Conservation (phyloP, 768 basidiomycete species). For the Clitopilus hobsonii region DNA sequence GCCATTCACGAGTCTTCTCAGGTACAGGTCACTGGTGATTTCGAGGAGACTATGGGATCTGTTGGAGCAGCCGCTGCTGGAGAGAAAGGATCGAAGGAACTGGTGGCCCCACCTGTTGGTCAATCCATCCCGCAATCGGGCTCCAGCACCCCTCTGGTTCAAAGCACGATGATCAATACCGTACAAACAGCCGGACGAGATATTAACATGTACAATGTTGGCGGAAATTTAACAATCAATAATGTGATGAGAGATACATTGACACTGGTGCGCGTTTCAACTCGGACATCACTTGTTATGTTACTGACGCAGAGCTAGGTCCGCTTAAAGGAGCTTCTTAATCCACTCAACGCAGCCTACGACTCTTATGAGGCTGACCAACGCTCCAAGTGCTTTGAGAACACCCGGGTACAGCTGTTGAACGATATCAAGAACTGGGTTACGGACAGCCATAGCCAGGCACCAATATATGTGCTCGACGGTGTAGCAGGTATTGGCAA, state of each 20-base stretch:
- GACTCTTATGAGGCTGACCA: neutral
- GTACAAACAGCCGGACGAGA: too few species aligned
- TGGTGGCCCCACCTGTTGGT: too few species aligned
- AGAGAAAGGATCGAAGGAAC: too few species aligned
- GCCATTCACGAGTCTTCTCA: too few species aligned
- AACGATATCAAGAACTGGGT: neutral
- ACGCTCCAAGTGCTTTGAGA: neutral
- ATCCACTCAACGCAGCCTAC: neutral
- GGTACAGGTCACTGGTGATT: too few species aligned
- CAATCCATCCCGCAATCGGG: too few species aligned
- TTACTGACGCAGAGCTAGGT: neutral
- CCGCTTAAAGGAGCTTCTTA: neutral
- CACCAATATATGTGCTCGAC: neutral
- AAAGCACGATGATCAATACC: too few species aligned
- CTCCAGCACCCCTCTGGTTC: too few species aligned
- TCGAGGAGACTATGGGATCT: too few species aligned
- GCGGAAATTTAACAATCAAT: neutral
- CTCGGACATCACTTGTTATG: neutral
- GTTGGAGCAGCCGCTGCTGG: too few species aligned
- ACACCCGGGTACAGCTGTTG: neutral
- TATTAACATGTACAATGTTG: too few species aligned
- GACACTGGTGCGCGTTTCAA: neutral
- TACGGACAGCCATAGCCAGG: neutral
- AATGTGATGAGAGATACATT: neutral
- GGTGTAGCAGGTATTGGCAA: slow-evolving; percentile 1